Evolutionary conservation across 2,329 filamentous ascomycete genomes (phyloP).

Genomic region (Tolypocladium endophyticum): DNA sequence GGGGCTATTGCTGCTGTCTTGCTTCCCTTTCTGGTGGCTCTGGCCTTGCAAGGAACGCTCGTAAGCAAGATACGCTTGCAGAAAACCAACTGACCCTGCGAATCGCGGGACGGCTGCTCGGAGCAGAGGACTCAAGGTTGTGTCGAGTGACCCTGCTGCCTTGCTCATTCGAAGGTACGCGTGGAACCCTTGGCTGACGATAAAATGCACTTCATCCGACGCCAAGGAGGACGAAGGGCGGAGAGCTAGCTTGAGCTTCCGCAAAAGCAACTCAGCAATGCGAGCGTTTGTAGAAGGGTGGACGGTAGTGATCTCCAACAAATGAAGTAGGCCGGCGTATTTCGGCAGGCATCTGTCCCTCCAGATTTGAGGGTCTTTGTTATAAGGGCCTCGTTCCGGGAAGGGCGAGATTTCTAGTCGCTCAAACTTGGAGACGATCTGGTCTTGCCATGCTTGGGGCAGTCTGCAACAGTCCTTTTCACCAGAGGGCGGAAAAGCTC

Average conservation of each 20-base stretch:
- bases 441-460: slow-evolving; percentile 61
- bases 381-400: slow-evolving; percentile 51
- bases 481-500: slow-evolving; percentile 40
- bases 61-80: slow-evolving; percentile 51
- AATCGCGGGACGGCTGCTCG: slow-evolving; percentile 57
- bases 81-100: slow-evolving; percentile 53
- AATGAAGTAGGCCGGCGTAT: slow-evolving; percentile 55
- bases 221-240: slow-evolving; percentile 47
- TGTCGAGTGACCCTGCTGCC: slow-evolving; percentile 46
- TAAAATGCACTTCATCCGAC: slow-evolving; percentile 59
- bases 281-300: slow-evolving; percentile 57
- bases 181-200: slow-evolving; percentile 63
- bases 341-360: slow-evolving; percentile 54
- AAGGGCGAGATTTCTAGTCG: slow-evolving; percentile 53
- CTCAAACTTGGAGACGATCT: slow-evolving; percentile 61
- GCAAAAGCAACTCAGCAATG: slow-evolving; percentile 54
- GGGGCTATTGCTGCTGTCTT: slow-evolving; percentile 30
- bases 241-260: slow-evolving; percentile 55
- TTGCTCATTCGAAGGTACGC: slow-evolving; percentile 59
- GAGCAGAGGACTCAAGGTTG: slow-evolving; percentile 53
- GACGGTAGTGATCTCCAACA: slow-evolving; percentile 50
- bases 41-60: slow-evolving; percentile 23
- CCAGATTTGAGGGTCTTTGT: slow-evolving; percentile 52
- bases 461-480: slow-evolving; percentile 45
- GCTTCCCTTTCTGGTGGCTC: slow-evolving; percentile 7